Base-by-base conservation (phyloP, 164 flowering plant genomes). In the Aristolochia contorta region DNA sequence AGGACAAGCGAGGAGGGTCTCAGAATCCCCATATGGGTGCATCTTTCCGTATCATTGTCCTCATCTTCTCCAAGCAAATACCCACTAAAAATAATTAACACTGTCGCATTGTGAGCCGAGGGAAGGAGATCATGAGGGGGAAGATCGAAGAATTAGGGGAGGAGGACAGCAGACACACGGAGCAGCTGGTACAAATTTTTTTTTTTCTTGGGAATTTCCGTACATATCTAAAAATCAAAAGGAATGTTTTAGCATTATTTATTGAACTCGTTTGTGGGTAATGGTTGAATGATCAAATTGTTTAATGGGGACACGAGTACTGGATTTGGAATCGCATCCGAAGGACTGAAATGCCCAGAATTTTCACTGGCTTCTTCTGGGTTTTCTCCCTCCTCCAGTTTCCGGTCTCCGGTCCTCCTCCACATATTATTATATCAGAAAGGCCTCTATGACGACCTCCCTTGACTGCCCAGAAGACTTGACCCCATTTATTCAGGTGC, bases 211-310 rank as follows among this genome's bases (percentile, higher is more conserved):
- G 54, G 21, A 22, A 50, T 50, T 50, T 50, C 54, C 12, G 22
- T n/a, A 50, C 54, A 50, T n/a, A 19, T 50, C 54, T 6, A 7
- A 50, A n/a, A n/a, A 53, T 24, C 23, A 24, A 22, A 53, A 53
- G 30, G 56, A 53, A 53, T 53, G 56, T 53, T 53, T 53, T 27
- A 13, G 30, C 53, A 49, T 49, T 49, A 49, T n/a, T 49, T 49
- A 13, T 49, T 13, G 22, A 18, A 49, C 15, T 18, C 53, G 22
- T n/a, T 21, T n/a, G 22, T 49, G 30, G 23, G 30, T 22, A 12
- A 22, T 53, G 56, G 18, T 22, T 53, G 32, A 32, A 9, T 37
- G 43, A 37, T 37, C 43, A 37, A 37, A 3, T 37, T 53, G 16
- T 53, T 24, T 21, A 19, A 22, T 12, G 14, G 16, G 13, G 27